Percentiles rank a stretch among this genome's conserved stretches.
Evolutionary conservation across 441 rosid species (phyloP).

Genomic region (Geranium incanum): DNA sequence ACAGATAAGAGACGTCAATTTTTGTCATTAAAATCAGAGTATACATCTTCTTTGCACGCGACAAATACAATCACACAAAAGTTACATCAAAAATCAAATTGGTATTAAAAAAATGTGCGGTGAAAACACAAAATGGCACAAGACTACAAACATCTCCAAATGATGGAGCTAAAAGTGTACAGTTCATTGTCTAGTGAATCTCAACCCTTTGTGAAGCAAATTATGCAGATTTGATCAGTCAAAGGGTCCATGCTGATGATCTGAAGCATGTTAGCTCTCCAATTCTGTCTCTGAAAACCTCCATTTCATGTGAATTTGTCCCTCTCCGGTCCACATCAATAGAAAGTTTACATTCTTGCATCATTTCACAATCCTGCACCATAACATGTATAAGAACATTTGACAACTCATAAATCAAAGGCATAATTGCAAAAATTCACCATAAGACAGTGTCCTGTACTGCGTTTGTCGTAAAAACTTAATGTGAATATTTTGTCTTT

Average conservation of each 20-base stretch:
- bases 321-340: slow-evolving; percentile 29
- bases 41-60: not conserved
- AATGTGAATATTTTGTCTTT: too few relatives aligned
- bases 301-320: slow-evolving; percentile 36
- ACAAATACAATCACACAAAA: not conserved
- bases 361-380: not conserved
- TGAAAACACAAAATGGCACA: not conserved
- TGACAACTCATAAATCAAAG: too few relatives aligned
- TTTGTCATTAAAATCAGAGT: not conserved
- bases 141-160: not conserved
- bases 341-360: slow-evolving; percentile 6
- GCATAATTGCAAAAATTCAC: too few relatives aligned
- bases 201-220: not conserved
- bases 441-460: too few relatives aligned
- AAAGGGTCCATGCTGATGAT: slow-evolving; percentile 38
- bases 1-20: not conserved
- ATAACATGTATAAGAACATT: not conserved
- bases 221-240: slow-evolving; percentile 27
- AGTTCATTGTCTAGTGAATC: not conserved
- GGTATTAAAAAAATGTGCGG: not conserved
- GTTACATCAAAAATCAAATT: not conserved
- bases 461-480: too few relatives aligned
- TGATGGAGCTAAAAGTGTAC: slow-evolving; percentile 3
- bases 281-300: slow-evolving; percentile 32
- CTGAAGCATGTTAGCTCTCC: slow-evolving; percentile 30